Conservation (phyloP, 495 filamentous ascomycete species). For the Acidiella bohemica region DNA sequence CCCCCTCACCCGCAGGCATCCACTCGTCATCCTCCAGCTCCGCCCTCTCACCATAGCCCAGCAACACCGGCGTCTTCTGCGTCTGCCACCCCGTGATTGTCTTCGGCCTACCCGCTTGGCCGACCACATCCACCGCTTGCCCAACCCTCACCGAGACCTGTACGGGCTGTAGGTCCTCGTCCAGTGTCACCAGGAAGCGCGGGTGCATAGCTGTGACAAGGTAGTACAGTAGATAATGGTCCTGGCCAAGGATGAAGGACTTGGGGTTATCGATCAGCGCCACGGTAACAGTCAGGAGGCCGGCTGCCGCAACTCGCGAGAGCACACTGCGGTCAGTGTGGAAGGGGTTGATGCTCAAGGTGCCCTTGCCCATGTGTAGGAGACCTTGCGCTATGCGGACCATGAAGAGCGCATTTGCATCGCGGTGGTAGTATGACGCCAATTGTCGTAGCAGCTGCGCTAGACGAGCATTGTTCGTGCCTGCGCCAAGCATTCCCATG, state of each 20-base stretch:
- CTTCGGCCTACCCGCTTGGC: conserved; percentile 92
- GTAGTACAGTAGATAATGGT: conserved; percentile 95
- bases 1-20: conserved; percentile 73
- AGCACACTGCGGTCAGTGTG: conserved; percentile 95
- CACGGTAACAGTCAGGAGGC: conserved; percentile 77
- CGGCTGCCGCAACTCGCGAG: conserved; percentile 78
- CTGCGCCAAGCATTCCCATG: conserved; percentile 93
- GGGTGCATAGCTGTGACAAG: conserved; percentile 96
- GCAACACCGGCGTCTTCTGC: conserved; percentile 88
- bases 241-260: conserved; percentile 76
- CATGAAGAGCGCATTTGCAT: conserved; percentile 95
- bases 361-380: conserved; percentile 98
- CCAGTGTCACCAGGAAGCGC: conserved; percentile 86
- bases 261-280: conserved; percentile 80
- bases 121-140: conserved; percentile 95
- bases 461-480: conserved; percentile 94
- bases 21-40: conserved; percentile 98
- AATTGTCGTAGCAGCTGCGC: conserved; percentile 89
- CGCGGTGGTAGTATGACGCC: conserved; percentile 94
- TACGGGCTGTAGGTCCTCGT: conserved; percentile 85
- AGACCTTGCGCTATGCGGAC: conserved; percentile 96
- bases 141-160: conserved; percentile 94
- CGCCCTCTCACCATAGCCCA: conserved; percentile 85
- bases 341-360: conserved; percentile 88
- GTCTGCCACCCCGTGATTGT: conserved; percentile 99